These are phyloP conservation scores for Colletotrichum tanaceti DNA, from an alignment of 2,329 filamentous ascomycete genomes.

Conservation along the genomic window DNA sequence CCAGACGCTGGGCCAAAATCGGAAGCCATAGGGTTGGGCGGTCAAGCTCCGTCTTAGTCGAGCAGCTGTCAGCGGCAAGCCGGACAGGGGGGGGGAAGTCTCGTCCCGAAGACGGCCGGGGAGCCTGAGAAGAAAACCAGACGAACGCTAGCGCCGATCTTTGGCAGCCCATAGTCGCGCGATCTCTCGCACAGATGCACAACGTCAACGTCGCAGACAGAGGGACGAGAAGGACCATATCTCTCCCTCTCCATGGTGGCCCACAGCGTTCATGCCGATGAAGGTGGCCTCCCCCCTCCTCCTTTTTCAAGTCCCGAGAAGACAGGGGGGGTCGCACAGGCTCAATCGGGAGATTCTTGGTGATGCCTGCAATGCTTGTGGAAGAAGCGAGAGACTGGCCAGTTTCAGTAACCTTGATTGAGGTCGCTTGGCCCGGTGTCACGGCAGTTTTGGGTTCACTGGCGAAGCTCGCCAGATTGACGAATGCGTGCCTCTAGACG, in stretches of 20 bases:
- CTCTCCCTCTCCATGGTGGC: constrained; percentile 12
- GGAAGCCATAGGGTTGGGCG: constrained; percentile 7
- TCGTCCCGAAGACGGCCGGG: constrained; percentile 30
- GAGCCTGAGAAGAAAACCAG: constrained; percentile 21
- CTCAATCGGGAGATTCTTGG: constrained; percentile 32
- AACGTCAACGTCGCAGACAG: constrained; percentile 38
- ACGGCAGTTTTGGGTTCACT: constrained; percentile 31
- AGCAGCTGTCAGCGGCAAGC: constrained; percentile 31
- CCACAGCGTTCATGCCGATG: constrained; percentile 35
- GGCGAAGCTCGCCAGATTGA: constrained; percentile 5
- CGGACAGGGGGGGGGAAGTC: constrained; percentile 13
- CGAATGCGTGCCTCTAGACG: background rate
- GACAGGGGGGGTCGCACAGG: constrained; percentile 15
- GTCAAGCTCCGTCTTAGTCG: constrained; percentile 33
- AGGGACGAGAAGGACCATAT: constrained; percentile 19
- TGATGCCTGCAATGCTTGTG: constrained; percentile 36
- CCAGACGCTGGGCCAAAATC: constrained; percentile 28
- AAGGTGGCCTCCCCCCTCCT: constrained; percentile 1
- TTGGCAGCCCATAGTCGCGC: constrained; percentile 16
- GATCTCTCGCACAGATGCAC: constrained; percentile 33
- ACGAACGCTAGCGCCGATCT: constrained; percentile 39
- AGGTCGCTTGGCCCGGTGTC: constrained; percentile 38
- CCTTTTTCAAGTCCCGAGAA: constrained; percentile 15
- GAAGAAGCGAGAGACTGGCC: constrained; percentile 27
- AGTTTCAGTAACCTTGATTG: constrained; percentile 38